Evolutionary conservation across 225 moss, liverwort and hornwort genomes (phyloP).

Genomic region (Marchantia paleacea): DNA sequence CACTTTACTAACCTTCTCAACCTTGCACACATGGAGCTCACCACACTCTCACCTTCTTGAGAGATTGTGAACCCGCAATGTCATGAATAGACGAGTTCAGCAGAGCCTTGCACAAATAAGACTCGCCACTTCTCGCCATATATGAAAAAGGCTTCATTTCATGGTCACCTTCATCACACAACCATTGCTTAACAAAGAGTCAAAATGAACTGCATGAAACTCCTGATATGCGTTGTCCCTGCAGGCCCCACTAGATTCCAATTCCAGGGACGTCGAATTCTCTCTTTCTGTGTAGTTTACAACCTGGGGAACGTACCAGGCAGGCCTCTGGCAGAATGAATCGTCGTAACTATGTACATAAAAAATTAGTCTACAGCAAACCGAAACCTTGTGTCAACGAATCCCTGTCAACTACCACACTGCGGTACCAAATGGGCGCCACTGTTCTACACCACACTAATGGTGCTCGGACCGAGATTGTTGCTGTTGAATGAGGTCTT

Average conservation of each 20-base stretch:
- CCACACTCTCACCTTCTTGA: constrained; percentile 10
- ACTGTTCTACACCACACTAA: constrained; percentile 81
- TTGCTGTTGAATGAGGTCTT: constrained; percentile 72
- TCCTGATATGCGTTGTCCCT: constrained; percentile 17
- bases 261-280: constrained; percentile 15
- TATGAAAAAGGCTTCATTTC: not conserved
- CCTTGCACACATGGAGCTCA: constrained; percentile 4
- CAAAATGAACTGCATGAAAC: constrained; percentile 11
- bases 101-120: constrained; percentile 6
- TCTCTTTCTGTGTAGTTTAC: constrained; percentile 58
- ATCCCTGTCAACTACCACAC: constrained; percentile 40
- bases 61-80: constrained; percentile 1
- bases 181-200: constrained; percentile 16
- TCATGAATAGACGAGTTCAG: not conserved
- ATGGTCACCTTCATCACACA: constrained; percentile 24
- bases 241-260: constrained; percentile 19
- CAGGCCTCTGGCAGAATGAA: constrained; percentile 84
- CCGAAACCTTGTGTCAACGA: constrained; percentile 48
- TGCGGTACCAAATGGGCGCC: constrained; percentile 36
- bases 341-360: constrained; percentile 96
- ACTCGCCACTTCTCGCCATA: not conserved
- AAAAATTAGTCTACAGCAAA: constrained; percentile 95
- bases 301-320: constrained; percentile 57
- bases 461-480: constrained; percentile 81
- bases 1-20: constrained; percentile 25